Evolutionary conservation across 2,329 filamentous ascomycete species (phyloP).

Genomic region (Trichophyton mentagrophytes): DNA sequence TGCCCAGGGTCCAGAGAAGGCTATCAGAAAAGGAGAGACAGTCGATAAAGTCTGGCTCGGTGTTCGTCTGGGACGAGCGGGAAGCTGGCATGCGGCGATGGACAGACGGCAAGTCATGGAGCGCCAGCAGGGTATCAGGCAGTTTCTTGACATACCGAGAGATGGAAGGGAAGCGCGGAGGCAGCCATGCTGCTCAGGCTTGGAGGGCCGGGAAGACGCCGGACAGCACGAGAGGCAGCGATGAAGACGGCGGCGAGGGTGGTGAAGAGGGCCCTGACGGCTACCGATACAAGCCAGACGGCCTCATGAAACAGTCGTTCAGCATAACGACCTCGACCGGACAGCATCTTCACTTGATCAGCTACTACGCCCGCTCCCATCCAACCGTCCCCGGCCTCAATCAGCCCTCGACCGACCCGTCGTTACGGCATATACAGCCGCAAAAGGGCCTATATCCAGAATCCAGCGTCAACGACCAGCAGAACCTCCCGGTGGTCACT

Average conservation of each 20-base stretch:
- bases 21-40: conserved; percentile 95
- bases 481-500: conserved; percentile 67
- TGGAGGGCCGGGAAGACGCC: conserved; percentile 60
- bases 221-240: conserved; percentile 66
- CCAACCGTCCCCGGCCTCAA: conserved; percentile 58
- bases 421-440: conserved; percentile 68
- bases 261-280: conserved; percentile 67
- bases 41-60: conserved; percentile 88
- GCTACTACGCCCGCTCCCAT: conserved; percentile 79
- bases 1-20: conserved; percentile 83
- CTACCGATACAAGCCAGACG: conserved; percentile 89
- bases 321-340: conserved; percentile 87
- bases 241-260: conserved; percentile 62
- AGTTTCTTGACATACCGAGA: conserved; percentile 96
- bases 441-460: conserved; percentile 95
- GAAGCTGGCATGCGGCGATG: conserved; percentile 97
- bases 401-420: conserved; percentile 69
- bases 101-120: conserved; percentile 99
- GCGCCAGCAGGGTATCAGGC: conserved; percentile 88
- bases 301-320: conserved; percentile 98
- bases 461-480: conserved; percentile 76
- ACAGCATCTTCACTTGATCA: conserved; percentile 93
- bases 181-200: conserved; percentile 49
- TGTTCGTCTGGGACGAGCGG: conserved; percentile 99
- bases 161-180: conserved; percentile 96